Conservation (phyloP, 2,329 filamentous ascomycete species). For the Ophiocordyceps camponoti-leonardi region DNA sequence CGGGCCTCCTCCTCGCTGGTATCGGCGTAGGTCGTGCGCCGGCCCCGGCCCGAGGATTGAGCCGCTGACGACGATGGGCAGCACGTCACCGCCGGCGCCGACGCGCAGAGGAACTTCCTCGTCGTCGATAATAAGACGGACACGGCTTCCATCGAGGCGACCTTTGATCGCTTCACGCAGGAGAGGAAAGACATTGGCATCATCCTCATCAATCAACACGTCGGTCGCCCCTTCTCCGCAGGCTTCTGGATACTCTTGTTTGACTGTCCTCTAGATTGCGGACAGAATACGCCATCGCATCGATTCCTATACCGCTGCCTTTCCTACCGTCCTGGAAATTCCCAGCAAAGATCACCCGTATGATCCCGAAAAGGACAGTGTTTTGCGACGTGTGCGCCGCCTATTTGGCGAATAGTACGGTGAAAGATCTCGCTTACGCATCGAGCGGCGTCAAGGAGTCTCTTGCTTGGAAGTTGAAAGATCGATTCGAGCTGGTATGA, state of each 20-base stretch:
- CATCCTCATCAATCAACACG: constrained; percentile 93
- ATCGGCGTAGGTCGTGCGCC: constrained; percentile 53
- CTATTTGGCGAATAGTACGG: constrained; percentile 47
- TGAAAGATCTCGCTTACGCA: not conserved
- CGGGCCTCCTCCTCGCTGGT: constrained; percentile 83
- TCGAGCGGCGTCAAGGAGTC: not conserved
- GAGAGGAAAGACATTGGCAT: constrained; percentile 95
- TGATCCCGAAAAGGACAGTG: constrained; percentile 96
- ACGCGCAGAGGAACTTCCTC: constrained; percentile 92
- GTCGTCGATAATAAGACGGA: constrained; percentile 93
- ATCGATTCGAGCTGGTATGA: not conserved
- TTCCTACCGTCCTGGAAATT: constrained; percentile 92
- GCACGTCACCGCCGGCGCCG: constrained; percentile 82
- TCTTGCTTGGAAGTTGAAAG: not conserved
- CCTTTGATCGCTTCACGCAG: constrained; percentile 77
- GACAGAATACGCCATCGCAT: constrained; percentile 84
- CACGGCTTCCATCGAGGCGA: constrained; percentile 67
- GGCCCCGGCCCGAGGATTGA: not conserved
- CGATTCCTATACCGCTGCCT: constrained; percentile 83
- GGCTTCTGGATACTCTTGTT: not conserved
- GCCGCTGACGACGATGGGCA: constrained; percentile 17
- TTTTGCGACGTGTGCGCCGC: constrained; percentile 65
- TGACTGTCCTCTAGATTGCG: constrained; percentile 47
- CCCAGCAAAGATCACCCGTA: constrained; percentile 98
- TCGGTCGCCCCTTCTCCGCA: constrained; percentile 23